Conservation (phyloP, 257 asterid species). For the Solanum pimpinellifolium region DNA sequence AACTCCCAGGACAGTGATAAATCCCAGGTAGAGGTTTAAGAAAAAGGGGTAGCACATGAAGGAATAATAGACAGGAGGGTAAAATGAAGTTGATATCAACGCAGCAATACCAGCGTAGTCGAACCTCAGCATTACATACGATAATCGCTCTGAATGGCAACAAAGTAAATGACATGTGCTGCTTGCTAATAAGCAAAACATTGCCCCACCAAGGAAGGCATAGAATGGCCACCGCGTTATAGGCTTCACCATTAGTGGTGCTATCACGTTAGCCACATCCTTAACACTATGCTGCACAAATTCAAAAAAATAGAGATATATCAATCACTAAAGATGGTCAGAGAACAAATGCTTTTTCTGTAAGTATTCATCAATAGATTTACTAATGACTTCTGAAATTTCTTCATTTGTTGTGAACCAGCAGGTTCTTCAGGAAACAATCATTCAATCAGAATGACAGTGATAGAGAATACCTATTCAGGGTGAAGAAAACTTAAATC, state of each 20-base stretch:
- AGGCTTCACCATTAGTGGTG: slow-evolving; percentile 58
- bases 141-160: slow-evolving; percentile 71
- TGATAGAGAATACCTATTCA: background rate
- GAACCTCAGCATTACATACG: slow-evolving; percentile 82
- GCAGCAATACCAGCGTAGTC: slow-evolving; percentile 96
- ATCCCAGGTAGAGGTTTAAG: slow-evolving; percentile 75
- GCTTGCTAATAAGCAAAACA: slow-evolving; percentile 92
- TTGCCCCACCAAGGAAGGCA: slow-evolving; percentile 86
- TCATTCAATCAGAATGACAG: background rate
- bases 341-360: background rate
- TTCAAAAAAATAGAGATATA: background rate
- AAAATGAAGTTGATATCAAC: slow-evolving; percentile 82
- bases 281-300: slow-evolving; percentile 52
- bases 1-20: slow-evolving; percentile 67
- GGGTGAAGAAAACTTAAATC: background rate
- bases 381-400: background rate
- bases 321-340: background rate
- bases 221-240: slow-evolving; percentile 98
- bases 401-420: background rate
- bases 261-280: slow-evolving; percentile 62
- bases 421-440: background rate
- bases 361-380: background rate
- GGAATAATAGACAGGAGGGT: slow-evolving; percentile 87
- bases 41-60: slow-evolving; percentile 89
- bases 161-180: slow-evolving; percentile 81